phyloP scores from a whole-genome alignment of 805 yeast genomes.

The Scheffersomyces ergatensis region DNA sequence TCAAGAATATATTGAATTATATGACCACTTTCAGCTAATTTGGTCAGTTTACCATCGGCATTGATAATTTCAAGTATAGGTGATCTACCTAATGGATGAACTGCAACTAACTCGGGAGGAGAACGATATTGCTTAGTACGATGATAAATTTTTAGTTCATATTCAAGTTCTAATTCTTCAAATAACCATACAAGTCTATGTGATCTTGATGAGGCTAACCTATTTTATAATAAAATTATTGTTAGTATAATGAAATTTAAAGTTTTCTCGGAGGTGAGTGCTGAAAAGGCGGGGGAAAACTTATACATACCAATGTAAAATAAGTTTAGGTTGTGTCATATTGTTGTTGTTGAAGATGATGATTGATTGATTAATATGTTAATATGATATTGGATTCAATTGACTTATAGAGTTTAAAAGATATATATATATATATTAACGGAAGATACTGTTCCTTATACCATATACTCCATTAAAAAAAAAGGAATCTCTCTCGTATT shows the following conservation, averaged over 20 bases:
- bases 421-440: too few species aligned
- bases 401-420: too few species aligned
- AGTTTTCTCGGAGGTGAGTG: background rate
- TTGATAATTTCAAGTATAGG: conserved; percentile 28
- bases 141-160: conserved; percentile 29
- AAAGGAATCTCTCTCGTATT: too few species aligned
- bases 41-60: conserved; percentile 12
- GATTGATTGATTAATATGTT: too few species aligned
- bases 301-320: background rate
- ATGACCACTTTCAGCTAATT: conserved; percentile 36
- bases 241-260: background rate
- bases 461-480: too few species aligned
- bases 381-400: too few species aligned
- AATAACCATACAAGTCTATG: conserved; percentile 37
- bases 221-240: conserved; percentile 1
- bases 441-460: too few species aligned
- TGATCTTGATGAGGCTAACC: conserved; percentile 35
- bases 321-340: background rate
- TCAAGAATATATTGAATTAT: conserved; percentile 35
- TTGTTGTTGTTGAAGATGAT: too few species aligned
- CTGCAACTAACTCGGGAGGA: conserved; percentile 25
- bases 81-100: conserved; percentile 39
- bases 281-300: background rate
- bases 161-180: conserved; percentile 31
- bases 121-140: conserved; percentile 27